Percentiles rank a stretch among this genome's conserved stretches.
Evolutionary conservation across 805 yeast species (phyloP).

Genomic region (Ascoidea tarda): DNA sequence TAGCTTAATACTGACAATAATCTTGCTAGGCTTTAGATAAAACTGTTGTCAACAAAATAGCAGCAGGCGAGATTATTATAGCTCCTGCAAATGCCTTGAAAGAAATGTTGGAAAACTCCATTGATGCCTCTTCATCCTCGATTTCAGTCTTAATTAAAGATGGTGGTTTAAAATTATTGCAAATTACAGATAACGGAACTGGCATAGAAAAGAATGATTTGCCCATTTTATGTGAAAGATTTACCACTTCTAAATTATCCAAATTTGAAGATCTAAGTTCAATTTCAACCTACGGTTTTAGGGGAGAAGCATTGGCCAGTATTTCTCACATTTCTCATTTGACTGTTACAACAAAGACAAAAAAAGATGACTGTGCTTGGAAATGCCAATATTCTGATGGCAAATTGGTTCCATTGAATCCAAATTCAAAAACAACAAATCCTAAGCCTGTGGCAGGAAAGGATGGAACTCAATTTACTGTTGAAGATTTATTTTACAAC

Average conservation of each 20-base stretch:
- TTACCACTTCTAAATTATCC: slow-evolving; percentile 77
- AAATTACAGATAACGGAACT: slow-evolving; percentile 77
- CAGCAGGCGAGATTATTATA: slow-evolving; percentile 93
- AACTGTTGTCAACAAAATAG: slow-evolving; percentile 76
- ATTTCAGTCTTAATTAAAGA: slow-evolving; percentile 78
- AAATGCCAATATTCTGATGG: slow-evolving; percentile 59
- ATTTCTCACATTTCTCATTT: slow-evolving; percentile 83
- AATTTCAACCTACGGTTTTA: slow-evolving; percentile 77
- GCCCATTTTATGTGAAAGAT: slow-evolving; percentile 72
- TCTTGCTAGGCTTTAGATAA: slow-evolving; percentile 34
- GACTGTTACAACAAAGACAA: slow-evolving; percentile 63
- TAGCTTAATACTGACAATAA: too few relatives aligned
- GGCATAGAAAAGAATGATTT: slow-evolving; percentile 71
- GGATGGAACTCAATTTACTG: slow-evolving; percentile 71
- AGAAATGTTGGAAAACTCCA: slow-evolving; percentile 82
- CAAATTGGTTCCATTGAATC: slow-evolving; percentile 29
- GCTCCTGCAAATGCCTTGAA: slow-evolving; percentile 92
- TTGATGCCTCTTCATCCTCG: slow-evolving; percentile 68
- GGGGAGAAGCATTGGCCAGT: slow-evolving; percentile 95
- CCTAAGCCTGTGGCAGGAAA: slow-evolving; percentile 78
- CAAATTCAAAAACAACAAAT: slow-evolving; percentile 20
- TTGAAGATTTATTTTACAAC: slow-evolving; percentile 84
- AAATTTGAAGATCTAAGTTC: slow-evolving; percentile 61
- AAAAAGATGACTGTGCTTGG: slow-evolving; percentile 52
- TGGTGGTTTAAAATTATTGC: slow-evolving; percentile 81